Evolutionary conservation across 2,329 filamentous ascomycete genomes (phyloP), one percentile per base, ranked within the genome.

Genomic region (Fusarium proliferatum): DNA sequence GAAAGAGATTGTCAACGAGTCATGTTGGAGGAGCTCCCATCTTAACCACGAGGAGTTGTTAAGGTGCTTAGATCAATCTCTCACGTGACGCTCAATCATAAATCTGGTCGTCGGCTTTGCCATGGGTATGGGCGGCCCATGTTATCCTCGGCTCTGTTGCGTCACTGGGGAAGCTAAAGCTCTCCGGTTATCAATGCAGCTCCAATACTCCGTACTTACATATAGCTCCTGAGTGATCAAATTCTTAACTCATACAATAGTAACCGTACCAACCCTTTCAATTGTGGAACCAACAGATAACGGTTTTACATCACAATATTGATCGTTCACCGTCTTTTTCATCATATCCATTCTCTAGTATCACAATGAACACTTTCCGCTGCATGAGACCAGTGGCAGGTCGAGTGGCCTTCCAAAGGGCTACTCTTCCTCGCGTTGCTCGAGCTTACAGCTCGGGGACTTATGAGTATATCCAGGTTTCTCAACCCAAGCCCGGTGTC

Each of bases 401-500:
- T 65, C 78, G 78, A 49, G 77, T 81, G 60, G 77, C 81, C 34
- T 88, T 93, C 79, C 88, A 88, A 78, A 83, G 86, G 46, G 86
- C 85, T 57, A 87, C 87, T 46, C 84, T 92, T 41, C 90, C 91
- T 51, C 85, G 87, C 59, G 81, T 90, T 55, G 81, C 84, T 69
- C 87, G 89, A 58, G 82, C 84, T 70, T 88, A 88, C 72, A 88
- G 87, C 64, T 86, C 87, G 61, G 84, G 82, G 72, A 81, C 83
- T 61, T 98, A 97, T 84, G 93, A 98, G 80, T 92, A 92, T 83
- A 91, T 98, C 77, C 86, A 96, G 76, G 91, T 94, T 57, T 94
- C 94, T 23, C 90, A 90, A 75, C 96, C 96, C 15, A 93, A 92
- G 82, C 92, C 94, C n/a, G 95, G 95, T 57, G 95, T 99, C 65